Conservation (phyloP, 2,329 filamentous ascomycete genomes). For the Stachybotrys chlorohalonatus region DNA sequence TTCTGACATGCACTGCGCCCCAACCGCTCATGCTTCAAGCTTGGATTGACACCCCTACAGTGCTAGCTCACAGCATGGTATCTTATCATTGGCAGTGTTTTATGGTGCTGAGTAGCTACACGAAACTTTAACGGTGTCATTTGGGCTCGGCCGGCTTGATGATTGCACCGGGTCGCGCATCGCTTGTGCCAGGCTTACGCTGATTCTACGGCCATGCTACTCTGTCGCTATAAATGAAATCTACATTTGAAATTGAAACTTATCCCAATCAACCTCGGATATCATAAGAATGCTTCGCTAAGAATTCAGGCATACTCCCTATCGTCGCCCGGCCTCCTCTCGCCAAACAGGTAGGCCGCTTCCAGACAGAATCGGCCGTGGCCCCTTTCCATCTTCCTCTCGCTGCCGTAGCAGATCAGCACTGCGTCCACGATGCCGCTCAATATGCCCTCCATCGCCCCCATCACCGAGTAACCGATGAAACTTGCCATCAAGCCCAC, state of each 20-base stretch:
- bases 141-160: neutral
- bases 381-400: constrained; percentile 59
- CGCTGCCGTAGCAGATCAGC: constrained; percentile 90
- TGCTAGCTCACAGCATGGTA: too few relatives aligned
- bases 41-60: too few relatives aligned
- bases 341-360: constrained; percentile 80
- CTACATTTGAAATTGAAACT: neutral
- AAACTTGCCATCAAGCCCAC: constrained; percentile 87
- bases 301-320: constrained; percentile 13
- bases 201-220: neutral
- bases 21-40: too few relatives aligned
- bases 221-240: neutral
- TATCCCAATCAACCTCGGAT: neutral
- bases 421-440: constrained; percentile 82
- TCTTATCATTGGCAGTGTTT: too few relatives aligned
- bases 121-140: neutral
- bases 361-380: constrained; percentile 81
- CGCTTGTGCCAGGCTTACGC: neutral
- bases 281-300: neutral
- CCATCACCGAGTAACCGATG: constrained; percentile 89
- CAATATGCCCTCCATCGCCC: constrained; percentile 81
- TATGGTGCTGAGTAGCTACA: neutral
- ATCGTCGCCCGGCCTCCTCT: constrained; percentile 29
- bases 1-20: too few relatives aligned
- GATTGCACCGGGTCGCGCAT: neutral